phyloP scores from a whole-genome alignment of 1,139 yeast genomes.

The Hanseniaspora uvarum region DNA sequence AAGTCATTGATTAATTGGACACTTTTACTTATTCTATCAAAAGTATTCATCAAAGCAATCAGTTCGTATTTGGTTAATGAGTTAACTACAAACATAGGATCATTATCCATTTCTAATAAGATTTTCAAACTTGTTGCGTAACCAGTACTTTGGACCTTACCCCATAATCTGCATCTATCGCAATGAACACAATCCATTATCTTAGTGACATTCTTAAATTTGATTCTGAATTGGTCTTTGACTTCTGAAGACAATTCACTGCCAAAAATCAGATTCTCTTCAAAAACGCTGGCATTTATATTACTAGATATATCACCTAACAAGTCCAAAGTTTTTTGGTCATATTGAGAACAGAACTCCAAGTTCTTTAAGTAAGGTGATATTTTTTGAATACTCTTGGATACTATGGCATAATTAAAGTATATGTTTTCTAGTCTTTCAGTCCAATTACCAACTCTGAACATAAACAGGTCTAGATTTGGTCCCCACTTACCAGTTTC shows the following conservation, averaged over 20 bases:
- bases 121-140: slow-evolving; percentile 92
- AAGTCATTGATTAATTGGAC: slow-evolving; percentile 64
- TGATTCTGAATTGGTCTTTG: slow-evolving; percentile 70
- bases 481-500: slow-evolving; percentile 75
- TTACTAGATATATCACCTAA: slow-evolving; percentile 35
- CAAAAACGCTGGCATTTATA: slow-evolving; percentile 44
- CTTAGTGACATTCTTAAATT: slow-evolving; percentile 81
- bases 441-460: slow-evolving; percentile 78
- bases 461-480: slow-evolving; percentile 69
- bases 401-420: slow-evolving; percentile 81
- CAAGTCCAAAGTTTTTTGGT: slow-evolving; percentile 39
- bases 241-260: slow-evolving; percentile 34
- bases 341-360: slow-evolving; percentile 42
- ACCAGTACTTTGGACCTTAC: slow-evolving; percentile 91
- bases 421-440: slow-evolving; percentile 84
- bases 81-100: slow-evolving; percentile 35
- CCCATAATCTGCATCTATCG: slow-evolving; percentile 96
- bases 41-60: slow-evolving; percentile 82
- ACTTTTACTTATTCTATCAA: slow-evolving; percentile 82
- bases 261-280: slow-evolving; percentile 49
- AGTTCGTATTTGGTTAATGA: slow-evolving; percentile 71
- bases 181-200: slow-evolving; percentile 98
- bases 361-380: slow-evolving; percentile 40
- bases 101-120: slow-evolving; percentile 57
- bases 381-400: slow-evolving; percentile 67